A percentile compares a stretch with the other conserved stretches of the same genome.
These are phyloP conservation scores for Talaromyces sp. DNA, from an alignment of 2,329 filamentous ascomycete genomes.

Conservation along the genomic window DNA sequence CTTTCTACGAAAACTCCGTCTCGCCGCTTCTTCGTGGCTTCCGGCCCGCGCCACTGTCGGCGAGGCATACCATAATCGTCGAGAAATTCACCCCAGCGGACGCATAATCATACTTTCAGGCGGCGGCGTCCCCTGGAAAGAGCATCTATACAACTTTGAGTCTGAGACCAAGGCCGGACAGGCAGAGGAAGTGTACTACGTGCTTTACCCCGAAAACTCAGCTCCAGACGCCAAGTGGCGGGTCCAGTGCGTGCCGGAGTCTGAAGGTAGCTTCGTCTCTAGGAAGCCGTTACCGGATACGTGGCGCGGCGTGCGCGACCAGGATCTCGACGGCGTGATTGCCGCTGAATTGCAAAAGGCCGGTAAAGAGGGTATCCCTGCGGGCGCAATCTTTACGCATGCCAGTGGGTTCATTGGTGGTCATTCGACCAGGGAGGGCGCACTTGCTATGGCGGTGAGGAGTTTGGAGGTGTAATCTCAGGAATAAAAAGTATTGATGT, in stretches of 20 bases:
- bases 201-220: conserved; percentile 83
- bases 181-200: conserved; percentile 65
- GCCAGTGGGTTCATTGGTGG: conserved; percentile 95
- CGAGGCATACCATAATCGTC: conserved; percentile 63
- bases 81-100: conserved; percentile 65
- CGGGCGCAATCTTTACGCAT: conserved; percentile 83
- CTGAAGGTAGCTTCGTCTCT: conserved; percentile 83
- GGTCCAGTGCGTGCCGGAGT: conserved; percentile 84
- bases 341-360: conserved; percentile 38
- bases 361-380: conserved; percentile 38
- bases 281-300: conserved; percentile 84
- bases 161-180: conserved; percentile 46
- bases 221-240: conserved; percentile 80
- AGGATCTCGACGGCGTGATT: conserved; percentile 66
- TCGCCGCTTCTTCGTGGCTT: conserved; percentile 74
- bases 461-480: conserved; percentile 29
- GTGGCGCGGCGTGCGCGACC: conserved; percentile 89
- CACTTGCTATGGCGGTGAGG: conserved; percentile 69
- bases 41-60: conserved; percentile 79
- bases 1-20: conserved; percentile 76
- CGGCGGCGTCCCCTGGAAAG: conserved; percentile 83
- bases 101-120: conserved; percentile 78
- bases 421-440: conserved; percentile 87
- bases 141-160: conserved; percentile 89
- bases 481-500: neutral